These are phyloP conservation scores for Geranium brycei DNA, from an alignment of 345 rosid genomes.

Conservation along the genomic window DNA sequence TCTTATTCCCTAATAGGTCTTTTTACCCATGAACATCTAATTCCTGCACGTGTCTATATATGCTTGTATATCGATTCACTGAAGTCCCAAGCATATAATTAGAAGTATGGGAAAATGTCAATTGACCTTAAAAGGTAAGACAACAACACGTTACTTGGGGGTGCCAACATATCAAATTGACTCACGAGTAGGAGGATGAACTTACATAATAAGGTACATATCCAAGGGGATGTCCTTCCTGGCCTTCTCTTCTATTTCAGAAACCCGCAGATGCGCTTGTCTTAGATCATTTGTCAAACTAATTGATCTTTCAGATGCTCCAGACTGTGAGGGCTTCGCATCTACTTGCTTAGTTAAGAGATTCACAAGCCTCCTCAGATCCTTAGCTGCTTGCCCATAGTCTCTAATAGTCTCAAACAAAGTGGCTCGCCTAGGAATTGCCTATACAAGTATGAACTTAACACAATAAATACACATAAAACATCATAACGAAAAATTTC, in stretches of 20 bases:
- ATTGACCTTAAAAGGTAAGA: background rate
- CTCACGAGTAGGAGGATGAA: slow-evolving; percentile 7
- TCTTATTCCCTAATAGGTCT: too few relatives aligned
- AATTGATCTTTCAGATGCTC: slow-evolving; percentile 24
- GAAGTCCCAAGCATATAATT: too few relatives aligned
- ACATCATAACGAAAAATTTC: background rate
- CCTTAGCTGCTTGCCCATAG: slow-evolving; percentile 70
- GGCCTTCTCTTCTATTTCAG: slow-evolving; percentile 59
- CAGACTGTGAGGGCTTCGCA: slow-evolving; percentile 27
- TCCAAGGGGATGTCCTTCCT: slow-evolving; percentile 63
- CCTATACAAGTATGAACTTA: slow-evolving; percentile 27
- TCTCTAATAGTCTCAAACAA: slow-evolving; percentile 83
- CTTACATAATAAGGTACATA: slow-evolving; percentile 89
- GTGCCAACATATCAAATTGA: background rate
- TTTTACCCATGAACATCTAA: too few relatives aligned
- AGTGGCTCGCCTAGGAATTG: slow-evolving; percentile 78
- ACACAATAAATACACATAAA: background rate
- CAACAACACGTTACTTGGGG: background rate
- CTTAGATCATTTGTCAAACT: slow-evolving; percentile 47
- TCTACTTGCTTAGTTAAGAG: slow-evolving; percentile 53
- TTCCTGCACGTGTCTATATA: too few relatives aligned
- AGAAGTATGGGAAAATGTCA: too few relatives aligned
- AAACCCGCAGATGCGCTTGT: slow-evolving; percentile 49
- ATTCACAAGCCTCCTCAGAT: slow-evolving; percentile 53
- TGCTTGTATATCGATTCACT: too few relatives aligned